Base-by-base conservation (phyloP, 2,329 filamentous ascomycete species). In the Fusarium protoensiforme region DNA sequence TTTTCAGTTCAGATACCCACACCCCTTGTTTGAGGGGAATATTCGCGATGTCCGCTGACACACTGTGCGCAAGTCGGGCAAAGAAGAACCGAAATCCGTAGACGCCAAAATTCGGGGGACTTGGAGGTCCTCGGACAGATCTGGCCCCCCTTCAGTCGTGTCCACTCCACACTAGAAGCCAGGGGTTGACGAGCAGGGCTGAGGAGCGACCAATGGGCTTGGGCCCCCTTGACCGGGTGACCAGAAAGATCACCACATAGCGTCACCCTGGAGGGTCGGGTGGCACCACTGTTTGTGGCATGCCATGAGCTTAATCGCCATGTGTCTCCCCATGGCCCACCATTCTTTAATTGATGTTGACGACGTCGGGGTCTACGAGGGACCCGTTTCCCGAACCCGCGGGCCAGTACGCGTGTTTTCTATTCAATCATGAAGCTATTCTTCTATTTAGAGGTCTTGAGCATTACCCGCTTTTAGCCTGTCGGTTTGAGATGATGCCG, bases 111-210 rank as follows among this genome's bases (percentile, higher is more conserved):
- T 64, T 69, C 67, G 51, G 74, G 74, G 74, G 69, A 69, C 65
- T 48, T 56, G 38, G 72, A 75, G 72, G 65, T 71, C 51, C 7
- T 75, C 67, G 74, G 51, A 57, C 61, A 71, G 64, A 73, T 76
- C 59, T 67, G 35, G 39, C 61, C 65, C 69, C 43, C 65, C 72
- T 41, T 66, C 24, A 64, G 38, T 46, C 24, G 36, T 39, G 36
- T 31, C 0, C 10, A 13, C 27, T 3, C 16, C 24, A 24, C 58
- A 13, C 20, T 27, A 46, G 20, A 20, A 11, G 3, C 48, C 20
- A 38, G 46, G 46, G 64, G 68, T 33, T 43, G 31, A 5, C 7
- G 36, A 27, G 20, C 27, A 20, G 61, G 27, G 51, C 43, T 29
- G 18, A 18, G 3, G 7, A 4, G 18, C 6, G 5, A 10, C 69